phyloP scores from a whole-genome alignment of 2,329 filamentous ascomycete species.

The Alternaria burnsii region DNA sequence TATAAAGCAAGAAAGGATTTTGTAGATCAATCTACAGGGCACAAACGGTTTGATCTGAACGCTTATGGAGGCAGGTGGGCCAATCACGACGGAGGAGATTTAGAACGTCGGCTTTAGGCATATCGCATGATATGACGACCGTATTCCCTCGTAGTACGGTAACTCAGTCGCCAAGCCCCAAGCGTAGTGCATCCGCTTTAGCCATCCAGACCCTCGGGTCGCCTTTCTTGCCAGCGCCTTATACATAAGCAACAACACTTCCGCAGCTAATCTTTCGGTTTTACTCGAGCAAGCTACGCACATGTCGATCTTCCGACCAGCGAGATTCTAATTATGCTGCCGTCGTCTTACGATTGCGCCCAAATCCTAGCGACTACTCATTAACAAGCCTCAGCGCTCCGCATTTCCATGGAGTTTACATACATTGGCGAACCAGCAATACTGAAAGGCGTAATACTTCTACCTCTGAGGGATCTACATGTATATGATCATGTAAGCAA shows the following conservation, averaged over 20 bases:
- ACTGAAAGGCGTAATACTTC: background rate
- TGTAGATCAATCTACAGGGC: background rate
- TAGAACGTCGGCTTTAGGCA: background rate
- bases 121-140: background rate
- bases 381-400: background rate
- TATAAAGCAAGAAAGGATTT: slow-evolving; percentile 30
- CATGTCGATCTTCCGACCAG: background rate
- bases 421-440: background rate
- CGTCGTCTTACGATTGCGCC: background rate
- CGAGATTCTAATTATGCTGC: background rate
- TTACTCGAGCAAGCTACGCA: background rate
- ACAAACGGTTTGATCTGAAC: background rate
- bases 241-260: background rate
- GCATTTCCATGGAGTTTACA: background rate
- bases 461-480: background rate
- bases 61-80: background rate
- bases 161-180: background rate
- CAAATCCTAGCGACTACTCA: background rate
- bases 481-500: background rate
- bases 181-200: background rate
- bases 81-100: background rate
- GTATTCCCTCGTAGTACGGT: background rate
- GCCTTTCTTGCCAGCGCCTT: background rate
- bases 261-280: background rate
- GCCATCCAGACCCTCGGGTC: background rate